phyloP scores from a whole-genome alignment of 1,139 yeast species.

The Suhomyces coccinellae region DNA sequence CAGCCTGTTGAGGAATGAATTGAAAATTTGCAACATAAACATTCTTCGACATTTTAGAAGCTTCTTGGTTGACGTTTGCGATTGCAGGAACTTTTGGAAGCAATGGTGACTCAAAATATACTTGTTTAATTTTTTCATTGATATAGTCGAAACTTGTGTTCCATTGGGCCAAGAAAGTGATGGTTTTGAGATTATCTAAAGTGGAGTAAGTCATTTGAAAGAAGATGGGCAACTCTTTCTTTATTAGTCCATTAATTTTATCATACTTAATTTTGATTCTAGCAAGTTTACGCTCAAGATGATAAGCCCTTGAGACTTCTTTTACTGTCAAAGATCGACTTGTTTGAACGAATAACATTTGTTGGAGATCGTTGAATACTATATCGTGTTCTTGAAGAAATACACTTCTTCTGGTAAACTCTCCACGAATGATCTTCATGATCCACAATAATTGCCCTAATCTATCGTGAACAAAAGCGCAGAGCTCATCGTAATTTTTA shows the following conservation, averaged over 20 bases:
- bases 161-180: constrained; percentile 33
- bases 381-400: constrained; percentile 40
- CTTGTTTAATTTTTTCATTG: neutral
- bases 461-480: constrained; percentile 16
- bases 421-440: constrained; percentile 25
- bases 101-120: no score
- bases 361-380: constrained; percentile 26
- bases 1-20: constrained; percentile 33
- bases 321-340: constrained; percentile 27
- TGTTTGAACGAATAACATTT: constrained; percentile 25
- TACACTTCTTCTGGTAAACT: constrained; percentile 30
- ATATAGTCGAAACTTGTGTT: constrained; percentile 25
- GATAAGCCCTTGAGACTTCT: constrained; percentile 31
- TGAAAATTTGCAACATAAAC: constrained; percentile 28
- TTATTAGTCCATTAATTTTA: constrained; percentile 30
- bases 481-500: constrained; percentile 11
- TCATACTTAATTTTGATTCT: constrained; percentile 31
- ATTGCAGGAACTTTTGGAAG: no score
- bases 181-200: constrained; percentile 28
- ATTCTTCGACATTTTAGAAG: neutral
- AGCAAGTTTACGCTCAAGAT: constrained; percentile 34
- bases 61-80: no score
- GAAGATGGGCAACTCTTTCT: constrained; percentile 40
- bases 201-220: constrained; percentile 29
- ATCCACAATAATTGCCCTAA: constrained; percentile 23